Evolutionary conservation across 345 rosid genomes (phyloP), one percentile per base, ranked within the genome.

Genomic region (Corchorus olitorius): DNA sequence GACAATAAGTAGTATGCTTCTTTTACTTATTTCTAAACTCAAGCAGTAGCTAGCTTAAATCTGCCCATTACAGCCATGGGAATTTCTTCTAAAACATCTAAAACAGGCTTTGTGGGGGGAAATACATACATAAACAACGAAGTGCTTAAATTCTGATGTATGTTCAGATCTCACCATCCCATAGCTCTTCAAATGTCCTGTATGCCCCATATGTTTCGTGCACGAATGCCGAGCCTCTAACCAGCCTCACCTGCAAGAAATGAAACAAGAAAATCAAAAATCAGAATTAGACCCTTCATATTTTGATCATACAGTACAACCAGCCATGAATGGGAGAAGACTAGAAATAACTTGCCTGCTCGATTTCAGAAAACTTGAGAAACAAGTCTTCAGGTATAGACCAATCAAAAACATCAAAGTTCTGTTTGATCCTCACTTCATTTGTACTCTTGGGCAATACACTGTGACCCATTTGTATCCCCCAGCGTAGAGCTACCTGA

Each of bases 401-500:
- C 86, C 89, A 88, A 73, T 82, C 86, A 65, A 81, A 83, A 45
- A 88, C 72, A 73, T 85, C 85, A 8, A 80, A 66, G 70, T 91
- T 89, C 19, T 85, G 83, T 39, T 45, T 56, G 68, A 90, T 87
- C 65, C 91, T 80, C 6, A 78, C 75, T 77, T 82, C 86, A 74
- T 69, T 86, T 4, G 85, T 82, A 74, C 90, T 90, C 81, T 90
- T 90, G n/a, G 92, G 89, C n/a, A 89, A 63, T 6, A 89, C 90
- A 70, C 91, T 90, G 45, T 87, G 88, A 58, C 91, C 92, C 81
- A 70, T 77, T 78, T 89, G 91, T n/a, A 89, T 80, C 22, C 89
- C 94, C 94, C 94, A 90, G 0, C 89, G 91, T 0, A 87, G 82
- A 62, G 90, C 89, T 19, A 89, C 89, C 82, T 90, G 88, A 46